Percentiles rank a stretch among this genome's conserved stretches.
Conservation (phyloP, 192 early-diverging fungal genomes). For the Radiomyces spectabilis region DNA sequence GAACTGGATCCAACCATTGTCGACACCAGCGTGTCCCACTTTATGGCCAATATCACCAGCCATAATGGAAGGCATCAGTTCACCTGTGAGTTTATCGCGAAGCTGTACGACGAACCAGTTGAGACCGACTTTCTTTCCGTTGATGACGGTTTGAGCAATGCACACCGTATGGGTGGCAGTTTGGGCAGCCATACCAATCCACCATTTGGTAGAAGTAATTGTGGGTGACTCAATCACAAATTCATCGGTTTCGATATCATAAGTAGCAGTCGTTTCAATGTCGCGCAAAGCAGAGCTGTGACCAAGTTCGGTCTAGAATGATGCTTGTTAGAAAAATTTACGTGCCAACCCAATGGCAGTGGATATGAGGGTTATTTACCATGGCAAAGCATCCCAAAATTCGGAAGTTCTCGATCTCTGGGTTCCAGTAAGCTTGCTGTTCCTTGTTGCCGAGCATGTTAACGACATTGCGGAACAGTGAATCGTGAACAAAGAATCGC, state of each 20-base stretch:
- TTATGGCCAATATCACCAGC: slow-evolving; percentile 57
- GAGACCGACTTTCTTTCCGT: slow-evolving; percentile 48
- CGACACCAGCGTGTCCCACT: slow-evolving; percentile 49
- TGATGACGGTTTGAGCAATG: slow-evolving; percentile 51
- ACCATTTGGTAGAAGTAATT: slow-evolving; percentile 57
- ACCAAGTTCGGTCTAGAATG: slow-evolving; percentile 54
- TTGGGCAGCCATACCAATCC: slow-evolving; percentile 58
- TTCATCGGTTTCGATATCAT: slow-evolving; percentile 44
- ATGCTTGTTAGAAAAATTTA: too few species aligned
- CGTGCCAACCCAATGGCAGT: too few species aligned
- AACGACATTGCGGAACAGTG: slow-evolving; percentile 48
- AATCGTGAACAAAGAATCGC: slow-evolving; percentile 55
- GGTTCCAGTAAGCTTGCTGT: slow-evolving; percentile 45
- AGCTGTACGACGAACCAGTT: slow-evolving; percentile 64
- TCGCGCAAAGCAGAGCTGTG: slow-evolving; percentile 54
- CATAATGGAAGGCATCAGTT: slow-evolving; percentile 40
- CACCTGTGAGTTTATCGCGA: slow-evolving; percentile 41
- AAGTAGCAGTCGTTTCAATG: slow-evolving; percentile 61
- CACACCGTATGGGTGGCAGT: slow-evolving; percentile 62
- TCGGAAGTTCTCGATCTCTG: slow-evolving; percentile 43
- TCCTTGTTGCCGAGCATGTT: slow-evolving; percentile 49
- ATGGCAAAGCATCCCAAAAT: slow-evolving; percentile 62
- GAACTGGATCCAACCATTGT: slow-evolving; percentile 68
- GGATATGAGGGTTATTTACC: too few species aligned
- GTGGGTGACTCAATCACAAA: slow-evolving; percentile 57